phyloP scores from a whole-genome alignment of 345 rosid species.

The Clarkia xantiana region DNA sequence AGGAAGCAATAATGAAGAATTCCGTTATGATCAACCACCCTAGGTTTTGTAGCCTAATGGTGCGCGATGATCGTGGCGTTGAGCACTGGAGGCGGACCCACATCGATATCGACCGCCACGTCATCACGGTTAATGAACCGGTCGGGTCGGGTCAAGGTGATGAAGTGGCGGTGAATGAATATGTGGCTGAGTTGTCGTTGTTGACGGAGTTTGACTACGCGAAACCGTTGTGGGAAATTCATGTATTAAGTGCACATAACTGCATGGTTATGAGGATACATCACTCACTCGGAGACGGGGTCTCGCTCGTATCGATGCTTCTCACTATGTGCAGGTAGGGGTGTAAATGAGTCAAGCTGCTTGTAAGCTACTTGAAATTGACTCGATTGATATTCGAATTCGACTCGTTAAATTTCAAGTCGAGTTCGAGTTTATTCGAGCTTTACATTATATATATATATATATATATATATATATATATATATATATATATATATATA shows the following conservation, averaged over 20 bases:
- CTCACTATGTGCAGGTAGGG: no score
- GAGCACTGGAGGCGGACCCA: conserved; percentile 39
- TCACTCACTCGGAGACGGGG: conserved; percentile 7
- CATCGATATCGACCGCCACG: conserved; percentile 25
- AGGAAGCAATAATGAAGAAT: conserved; percentile 10
- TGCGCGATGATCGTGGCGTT: conserved; percentile 23
- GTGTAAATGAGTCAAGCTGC: no score
- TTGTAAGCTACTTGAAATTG: no score
- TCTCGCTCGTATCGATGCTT: conserved; percentile 5
- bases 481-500: no score
- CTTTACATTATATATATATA: no score
- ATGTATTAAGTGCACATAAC: background rate
- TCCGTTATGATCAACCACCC: conserved; percentile 37
- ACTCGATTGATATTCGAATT: no score
- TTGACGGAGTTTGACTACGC: conserved; percentile 13
- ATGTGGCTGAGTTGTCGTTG: conserved; percentile 31
- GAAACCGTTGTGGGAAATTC: conserved; percentile 26
- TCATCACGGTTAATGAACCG: conserved; percentile 12
- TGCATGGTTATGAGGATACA: conserved; percentile 3
- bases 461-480: no score
- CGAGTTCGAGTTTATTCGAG: no score
- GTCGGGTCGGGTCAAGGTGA: background rate
- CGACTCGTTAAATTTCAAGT: no score
- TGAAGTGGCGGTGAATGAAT: conserved; percentile 19
- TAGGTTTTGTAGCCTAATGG: conserved; percentile 34